phyloP scores from a whole-genome alignment of 129 eudicot genomes.

The Tagetes erecta region DNA sequence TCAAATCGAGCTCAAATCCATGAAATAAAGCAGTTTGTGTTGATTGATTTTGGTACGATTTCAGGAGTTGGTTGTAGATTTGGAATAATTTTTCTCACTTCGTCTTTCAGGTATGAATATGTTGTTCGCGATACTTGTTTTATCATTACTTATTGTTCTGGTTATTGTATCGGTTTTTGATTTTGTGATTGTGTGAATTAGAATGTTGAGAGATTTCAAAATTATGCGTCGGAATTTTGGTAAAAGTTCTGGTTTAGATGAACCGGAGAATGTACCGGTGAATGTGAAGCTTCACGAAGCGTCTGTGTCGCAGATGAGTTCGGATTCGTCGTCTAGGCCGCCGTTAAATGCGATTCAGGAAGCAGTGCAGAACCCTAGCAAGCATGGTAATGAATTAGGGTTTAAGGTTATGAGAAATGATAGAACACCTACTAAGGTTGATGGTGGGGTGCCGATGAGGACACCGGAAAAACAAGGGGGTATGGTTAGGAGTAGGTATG shows the following conservation, averaged over 20 bases:
- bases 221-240: constrained; percentile 57
- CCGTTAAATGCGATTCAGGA: constrained; percentile 65
- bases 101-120: constrained; percentile 60
- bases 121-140: too few relatives aligned
- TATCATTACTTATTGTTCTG: background rate
- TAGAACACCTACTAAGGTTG: constrained; percentile 70
- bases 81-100: constrained; percentile 47
- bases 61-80: constrained; percentile 41
- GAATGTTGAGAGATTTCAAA: constrained; percentile 83
- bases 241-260: constrained; percentile 47
- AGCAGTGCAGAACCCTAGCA: constrained; percentile 38
- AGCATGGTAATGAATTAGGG: constrained; percentile 46
- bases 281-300: constrained; percentile 40
- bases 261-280: constrained; percentile 69
- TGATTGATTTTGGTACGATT: constrained; percentile 35
- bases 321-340: constrained; percentile 48
- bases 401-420: constrained; percentile 41
- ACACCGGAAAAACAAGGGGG: constrained; percentile 79
- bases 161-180: background rate
- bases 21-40: background rate
- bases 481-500: constrained; percentile 45
- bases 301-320: constrained; percentile 29
- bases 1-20: constrained; percentile 8
- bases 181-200: constrained; percentile 25
- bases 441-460: constrained; percentile 41